Base-by-base conservation (phyloP, 2,329 filamentous ascomycete species). In the Ascochyta viciae-villosae region DNA sequence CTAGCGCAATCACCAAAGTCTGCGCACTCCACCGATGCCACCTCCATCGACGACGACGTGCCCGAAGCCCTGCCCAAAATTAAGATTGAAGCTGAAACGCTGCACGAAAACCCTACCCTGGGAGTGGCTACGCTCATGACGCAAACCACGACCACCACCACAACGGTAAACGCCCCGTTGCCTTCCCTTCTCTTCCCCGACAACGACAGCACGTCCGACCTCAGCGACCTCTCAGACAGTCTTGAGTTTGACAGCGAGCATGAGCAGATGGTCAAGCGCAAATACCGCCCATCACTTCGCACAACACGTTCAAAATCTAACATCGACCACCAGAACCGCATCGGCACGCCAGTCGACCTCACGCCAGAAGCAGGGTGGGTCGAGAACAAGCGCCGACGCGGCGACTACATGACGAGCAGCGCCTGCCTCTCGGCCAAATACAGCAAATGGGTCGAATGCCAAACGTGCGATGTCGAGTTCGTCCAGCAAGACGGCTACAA, bases 401-500 rank as follows among this genome's bases (percentile, higher is more conserved):
- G 82, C 66, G 75, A 84, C 76, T 98, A 98, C 76, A 88, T 91
- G 27, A 86, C 94, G 19, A 96, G 92, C 0, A 83, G 87, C 0
- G 81, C 88, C 12, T 82, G 97, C 0, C 85, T 97, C 0, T 87
- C 87, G 0, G 88, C 92, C 60, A 87, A 89, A 78, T 81, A 92
- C 81, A 81, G 92, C 82, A 70, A 85, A 53, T 98, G 93, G 94
- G 90, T 96, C 40, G 86, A 92, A 60, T 99, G 95, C 77, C 90
- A 87, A 47, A 92, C 90, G 24, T 99, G 95, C 77, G 85, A 86
- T 45, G 83, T 84, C 1, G 86, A 88, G 57, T 99, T 98, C 72
- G 89, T 98, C 6, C 94, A 98, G 74, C 83, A 87, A 37, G 90
- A 98, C 61, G 92, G 91, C 0, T 97, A 96, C 74, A 89, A 66